Conservation (phyloP, 768 basidiomycete genomes). For the Mrakia gelida region DNA sequence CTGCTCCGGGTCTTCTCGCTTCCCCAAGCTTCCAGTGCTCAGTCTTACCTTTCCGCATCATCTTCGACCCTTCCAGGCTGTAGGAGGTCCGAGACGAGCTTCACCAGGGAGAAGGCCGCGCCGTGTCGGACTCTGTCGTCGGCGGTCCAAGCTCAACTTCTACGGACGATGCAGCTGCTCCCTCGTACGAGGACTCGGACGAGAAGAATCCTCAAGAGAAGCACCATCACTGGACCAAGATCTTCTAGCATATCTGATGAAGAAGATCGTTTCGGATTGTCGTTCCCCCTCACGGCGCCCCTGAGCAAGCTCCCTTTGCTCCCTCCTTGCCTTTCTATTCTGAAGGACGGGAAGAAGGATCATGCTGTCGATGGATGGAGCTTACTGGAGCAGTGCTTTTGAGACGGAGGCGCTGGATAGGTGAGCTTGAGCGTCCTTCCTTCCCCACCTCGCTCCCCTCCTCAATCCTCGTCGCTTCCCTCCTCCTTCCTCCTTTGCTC, state of each 20-base stretch:
- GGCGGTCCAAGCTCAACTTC: too few relatives aligned
- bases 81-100: background rate
- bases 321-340: too few relatives aligned
- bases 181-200: background rate
- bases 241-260: too few relatives aligned
- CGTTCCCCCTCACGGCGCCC: too few relatives aligned
- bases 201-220: background rate
- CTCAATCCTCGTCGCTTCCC: too few relatives aligned
- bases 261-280: too few relatives aligned
- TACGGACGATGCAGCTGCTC: background rate
- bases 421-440: background rate
- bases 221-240: background rate
- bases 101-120: background rate
- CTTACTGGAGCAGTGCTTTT: background rate
- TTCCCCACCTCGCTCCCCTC: background rate
- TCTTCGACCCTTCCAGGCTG: too few relatives aligned
- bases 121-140: background rate
- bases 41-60: background rate
- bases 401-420: background rate
- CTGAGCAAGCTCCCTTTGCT: too few relatives aligned
- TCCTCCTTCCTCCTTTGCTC: too few relatives aligned
- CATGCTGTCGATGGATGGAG: background rate
- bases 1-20: background rate
- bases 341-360: background rate
- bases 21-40: too few relatives aligned